phyloP scores from a whole-genome alignment of 2,329 filamentous ascomycete species.

The Septoria petroselini region DNA sequence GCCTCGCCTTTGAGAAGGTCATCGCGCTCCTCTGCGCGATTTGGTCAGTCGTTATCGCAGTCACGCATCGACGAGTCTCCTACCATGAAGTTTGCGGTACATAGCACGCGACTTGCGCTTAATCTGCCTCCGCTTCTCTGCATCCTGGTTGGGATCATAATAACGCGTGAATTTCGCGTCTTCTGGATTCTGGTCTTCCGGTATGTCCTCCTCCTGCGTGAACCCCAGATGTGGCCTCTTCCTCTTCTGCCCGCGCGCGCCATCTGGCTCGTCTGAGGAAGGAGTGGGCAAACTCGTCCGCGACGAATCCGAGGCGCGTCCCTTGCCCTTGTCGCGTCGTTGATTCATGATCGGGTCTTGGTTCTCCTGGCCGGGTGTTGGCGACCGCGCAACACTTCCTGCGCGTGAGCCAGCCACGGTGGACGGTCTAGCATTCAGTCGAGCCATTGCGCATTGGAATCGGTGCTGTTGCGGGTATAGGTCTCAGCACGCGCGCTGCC shows the following conservation, averaged over 20 bases:
- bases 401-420: constrained; percentile 21
- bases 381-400: constrained; percentile 12
- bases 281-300: constrained; percentile 38
- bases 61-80: neutral
- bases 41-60: constrained; percentile 30
- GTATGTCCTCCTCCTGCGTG: constrained; percentile 23
- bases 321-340: constrained; percentile 41
- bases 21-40: constrained; percentile 61
- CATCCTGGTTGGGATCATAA: constrained; percentile 81
- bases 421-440: constrained; percentile 24
- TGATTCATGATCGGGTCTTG: constrained; percentile 28
- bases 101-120: constrained; percentile 69
- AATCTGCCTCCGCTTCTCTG: constrained; percentile 67
- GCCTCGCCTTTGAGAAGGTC: constrained; percentile 65
- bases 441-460: constrained; percentile 24
- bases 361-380: constrained; percentile 46
- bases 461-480: no score
- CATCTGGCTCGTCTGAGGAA: constrained; percentile 34
- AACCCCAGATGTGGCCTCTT: constrained; percentile 14
- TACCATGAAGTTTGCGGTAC: constrained; percentile 59
- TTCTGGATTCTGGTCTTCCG: constrained; percentile 28
- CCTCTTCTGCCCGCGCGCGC: constrained; percentile 26
- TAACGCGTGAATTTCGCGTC: constrained; percentile 40
- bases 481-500: no score
- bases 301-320: constrained; percentile 14